These are phyloP conservation scores for Plasmodium chabaudi DNA, from an alignment of 169 alveolate genomes.

Conservation along the genomic window DNA sequence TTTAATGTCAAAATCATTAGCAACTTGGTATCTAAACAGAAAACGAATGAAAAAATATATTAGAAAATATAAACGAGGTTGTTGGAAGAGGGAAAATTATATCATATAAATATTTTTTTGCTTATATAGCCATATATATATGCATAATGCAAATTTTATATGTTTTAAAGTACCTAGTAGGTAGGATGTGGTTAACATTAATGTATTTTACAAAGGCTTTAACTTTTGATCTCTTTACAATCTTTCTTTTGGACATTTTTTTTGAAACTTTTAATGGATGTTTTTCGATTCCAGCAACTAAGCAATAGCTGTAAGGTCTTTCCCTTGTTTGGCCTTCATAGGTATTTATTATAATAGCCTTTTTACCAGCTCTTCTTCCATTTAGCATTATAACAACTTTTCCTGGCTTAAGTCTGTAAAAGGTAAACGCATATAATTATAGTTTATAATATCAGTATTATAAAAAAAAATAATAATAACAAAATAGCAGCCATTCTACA, in stretches of 20 bases:
- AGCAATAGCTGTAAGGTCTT: constrained; percentile 95
- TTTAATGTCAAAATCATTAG: constrained; percentile 67
- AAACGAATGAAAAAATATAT: too few species aligned
- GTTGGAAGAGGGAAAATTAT: background rate
- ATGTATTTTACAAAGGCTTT: constrained; percentile 97
- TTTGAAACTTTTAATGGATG: constrained; percentile 95
- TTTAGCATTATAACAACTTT: constrained; percentile 96
- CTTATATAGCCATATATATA: too few species aligned
- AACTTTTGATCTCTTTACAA: constrained; percentile 93
- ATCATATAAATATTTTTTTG: background rate
- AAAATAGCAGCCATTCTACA: too few species aligned
- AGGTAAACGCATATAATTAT: constrained; percentile 33
- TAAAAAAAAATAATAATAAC: too few species aligned
- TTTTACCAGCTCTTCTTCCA: constrained; percentile 99
- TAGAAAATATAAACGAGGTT: background rate
- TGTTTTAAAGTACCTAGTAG: constrained; percentile 93
- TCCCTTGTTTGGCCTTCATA: constrained; percentile 96
- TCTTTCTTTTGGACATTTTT: constrained; percentile 94
- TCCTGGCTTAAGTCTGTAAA: constrained; percentile 95
- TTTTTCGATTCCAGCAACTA: constrained; percentile 97
- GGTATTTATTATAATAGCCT: constrained; percentile 96
- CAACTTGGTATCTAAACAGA: constrained; percentile 52
- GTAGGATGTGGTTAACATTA: constrained; percentile 98
- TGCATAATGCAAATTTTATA: background rate
- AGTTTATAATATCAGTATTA: too few species aligned